Percentiles rank a stretch among this genome's conserved stretches.
phyloP scores from a whole-genome alignment of 176 grass and related monocot genomes.

The Areca catechu region DNA sequence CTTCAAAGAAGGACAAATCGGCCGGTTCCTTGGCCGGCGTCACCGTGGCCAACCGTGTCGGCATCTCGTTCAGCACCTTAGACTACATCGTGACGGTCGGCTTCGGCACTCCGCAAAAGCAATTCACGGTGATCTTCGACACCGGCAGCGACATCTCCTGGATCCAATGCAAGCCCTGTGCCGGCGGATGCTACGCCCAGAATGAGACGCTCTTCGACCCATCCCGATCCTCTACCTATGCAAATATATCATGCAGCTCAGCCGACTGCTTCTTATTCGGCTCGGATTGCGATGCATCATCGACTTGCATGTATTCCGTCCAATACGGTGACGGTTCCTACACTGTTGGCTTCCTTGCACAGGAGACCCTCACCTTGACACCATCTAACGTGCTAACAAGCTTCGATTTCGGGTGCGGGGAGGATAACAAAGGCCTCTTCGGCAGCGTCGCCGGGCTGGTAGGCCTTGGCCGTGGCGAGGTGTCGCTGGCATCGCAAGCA shows the following conservation, averaged over 20 bases:
- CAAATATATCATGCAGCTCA: conserved; percentile 18
- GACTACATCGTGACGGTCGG: conserved; percentile 19
- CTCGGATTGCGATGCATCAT: not conserved
- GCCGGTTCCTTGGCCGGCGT: not conserved
- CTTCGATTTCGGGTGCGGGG: conserved; percentile 37
- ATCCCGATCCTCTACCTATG: conserved; percentile 19
- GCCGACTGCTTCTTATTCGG: not conserved
- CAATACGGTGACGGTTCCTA: conserved; percentile 16
- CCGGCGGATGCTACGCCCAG: conserved; percentile 9
- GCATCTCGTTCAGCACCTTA: not conserved
- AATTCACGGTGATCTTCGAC: conserved; percentile 15
- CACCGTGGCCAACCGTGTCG: not conserved
- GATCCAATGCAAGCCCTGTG: conserved; percentile 27
- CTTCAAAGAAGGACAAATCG: not conserved
- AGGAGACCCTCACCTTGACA: conserved; percentile 20
- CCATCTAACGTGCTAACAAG: conserved; percentile 3
- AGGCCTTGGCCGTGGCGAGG: conserved; percentile 24
- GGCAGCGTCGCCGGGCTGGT: conserved; percentile 21
- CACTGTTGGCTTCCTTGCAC: not conserved
- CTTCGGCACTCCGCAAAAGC: not conserved
- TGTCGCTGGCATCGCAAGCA: conserved; percentile 32
- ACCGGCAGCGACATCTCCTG: conserved; percentile 25
- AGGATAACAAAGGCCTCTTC: not conserved
- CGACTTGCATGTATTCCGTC: conserved; percentile 14
- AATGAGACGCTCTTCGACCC: conserved; percentile 31